phyloP scores from a whole-genome alignment of 177 flowering plant species.

The Vitis hybrid region DNA sequence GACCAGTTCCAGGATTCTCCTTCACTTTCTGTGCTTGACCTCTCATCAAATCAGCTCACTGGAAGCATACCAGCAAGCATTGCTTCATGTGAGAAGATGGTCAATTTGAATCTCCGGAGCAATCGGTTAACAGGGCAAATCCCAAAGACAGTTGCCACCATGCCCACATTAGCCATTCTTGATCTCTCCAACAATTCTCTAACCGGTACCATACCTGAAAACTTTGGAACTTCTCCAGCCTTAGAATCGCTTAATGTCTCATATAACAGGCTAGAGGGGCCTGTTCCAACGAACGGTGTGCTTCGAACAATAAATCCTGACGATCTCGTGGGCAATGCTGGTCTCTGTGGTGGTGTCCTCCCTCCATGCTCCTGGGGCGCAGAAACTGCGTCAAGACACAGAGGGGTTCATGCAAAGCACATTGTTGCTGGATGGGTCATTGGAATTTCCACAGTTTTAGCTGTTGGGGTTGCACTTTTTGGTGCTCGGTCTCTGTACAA shows the following conservation, averaged over 20 bases:
- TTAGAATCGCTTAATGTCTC: constrained; percentile 81
- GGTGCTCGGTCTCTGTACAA: constrained; percentile 42
- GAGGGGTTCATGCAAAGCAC: constrained; percentile 45
- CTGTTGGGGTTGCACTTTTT: constrained; percentile 37
- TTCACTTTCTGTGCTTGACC: constrained; percentile 68
- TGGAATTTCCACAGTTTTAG: constrained; percentile 52
- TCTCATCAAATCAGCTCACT: constrained; percentile 66
- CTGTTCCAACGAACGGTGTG: constrained; percentile 71
- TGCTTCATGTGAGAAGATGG: constrained; percentile 76
- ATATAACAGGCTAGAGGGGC: constrained; percentile 72
- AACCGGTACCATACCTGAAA: constrained; percentile 64
- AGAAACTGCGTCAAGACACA: constrained; percentile 20
- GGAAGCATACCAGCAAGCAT: constrained; percentile 78
- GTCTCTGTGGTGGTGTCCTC: constrained; percentile 78
- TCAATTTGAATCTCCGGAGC: constrained; percentile 59
- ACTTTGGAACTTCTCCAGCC: constrained; percentile 80
- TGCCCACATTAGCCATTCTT: constrained; percentile 76
- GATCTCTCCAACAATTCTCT: constrained; percentile 86
- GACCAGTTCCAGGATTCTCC: constrained; percentile 88
- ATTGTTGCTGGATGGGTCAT: constrained; percentile 69
- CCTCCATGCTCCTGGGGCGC: constrained; percentile 54
- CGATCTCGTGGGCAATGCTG: constrained; percentile 77
- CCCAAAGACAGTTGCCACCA: constrained; percentile 58
- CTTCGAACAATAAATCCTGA: constrained; percentile 69
- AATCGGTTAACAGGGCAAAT: constrained; percentile 70